Conservation (phyloP, 768 basidiomycete species). For the Naganishia vaughanmartiniae region DNA sequence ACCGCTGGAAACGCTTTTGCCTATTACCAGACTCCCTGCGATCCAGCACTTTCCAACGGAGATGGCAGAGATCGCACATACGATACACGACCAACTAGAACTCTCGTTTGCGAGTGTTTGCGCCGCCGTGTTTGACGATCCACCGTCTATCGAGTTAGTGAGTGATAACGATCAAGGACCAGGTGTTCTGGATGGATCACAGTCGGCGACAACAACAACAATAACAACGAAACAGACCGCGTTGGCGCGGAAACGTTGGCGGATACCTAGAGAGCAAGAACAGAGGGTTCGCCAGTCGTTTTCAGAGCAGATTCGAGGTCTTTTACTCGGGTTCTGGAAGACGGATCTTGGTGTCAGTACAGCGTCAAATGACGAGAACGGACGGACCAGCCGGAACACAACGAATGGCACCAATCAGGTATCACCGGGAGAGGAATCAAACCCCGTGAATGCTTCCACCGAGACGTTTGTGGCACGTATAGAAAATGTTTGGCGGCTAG, state of each 20-base stretch:
- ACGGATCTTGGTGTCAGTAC: neutral
- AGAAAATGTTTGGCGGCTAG: conserved; percentile 48
- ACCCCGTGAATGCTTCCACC: neutral
- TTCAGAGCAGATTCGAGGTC: neutral
- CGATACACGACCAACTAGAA: conserved; percentile 38
- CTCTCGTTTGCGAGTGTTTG: conserved; percentile 34
- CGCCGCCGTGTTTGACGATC: conserved; percentile 4
- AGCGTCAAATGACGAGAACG: neutral
- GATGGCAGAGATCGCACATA: conserved; percentile 9
- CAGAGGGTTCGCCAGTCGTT: neutral
- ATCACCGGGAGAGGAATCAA: neutral
- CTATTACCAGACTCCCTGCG: conserved; percentile 36
- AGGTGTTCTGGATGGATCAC: neutral
- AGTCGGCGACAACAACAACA: neutral
- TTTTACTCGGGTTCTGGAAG: conserved; percentile 12
- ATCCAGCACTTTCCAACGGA: conserved; percentile 12
- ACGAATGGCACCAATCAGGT: neutral
- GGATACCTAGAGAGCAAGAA: neutral
- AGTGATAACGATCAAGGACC: neutral
- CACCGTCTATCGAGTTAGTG: conserved; percentile 7
- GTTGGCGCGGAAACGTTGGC: neutral
- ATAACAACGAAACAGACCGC: neutral
- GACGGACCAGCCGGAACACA: neutral
- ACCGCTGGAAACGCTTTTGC: conserved; percentile 38
- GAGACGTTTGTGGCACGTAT: conserved; percentile 27